These are phyloP conservation scores for sunflower (Helianthus annuus) DNA, from an alignment of 129 eudicot species.

Conservation along the genomic window DNA sequence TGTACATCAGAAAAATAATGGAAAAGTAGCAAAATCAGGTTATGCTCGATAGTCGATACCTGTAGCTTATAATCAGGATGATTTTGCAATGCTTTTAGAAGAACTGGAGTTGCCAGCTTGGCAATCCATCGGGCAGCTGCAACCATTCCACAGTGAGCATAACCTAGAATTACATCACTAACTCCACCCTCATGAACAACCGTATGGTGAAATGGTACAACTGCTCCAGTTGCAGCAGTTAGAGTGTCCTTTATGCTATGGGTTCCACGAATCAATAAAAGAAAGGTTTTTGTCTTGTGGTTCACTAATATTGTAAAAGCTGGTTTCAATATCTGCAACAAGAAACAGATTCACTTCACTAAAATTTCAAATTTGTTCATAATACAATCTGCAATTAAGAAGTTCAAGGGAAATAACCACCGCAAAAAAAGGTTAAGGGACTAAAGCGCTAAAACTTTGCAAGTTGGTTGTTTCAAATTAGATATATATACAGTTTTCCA, in stretches of 20 bases:
- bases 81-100: constrained; percentile 50
- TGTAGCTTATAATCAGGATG: constrained; percentile 82
- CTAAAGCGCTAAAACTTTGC: not conserved
- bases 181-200: constrained; percentile 93
- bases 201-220: constrained; percentile 93
- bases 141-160: constrained; percentile 98
- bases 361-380: not conserved
- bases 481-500: too few species aligned
- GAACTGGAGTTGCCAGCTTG: constrained; percentile 81
- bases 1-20: not conserved
- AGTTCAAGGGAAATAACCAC: too few species aligned
- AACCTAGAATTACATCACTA: constrained; percentile 78
- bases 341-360: not conserved
- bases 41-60: constrained; percentile 46
- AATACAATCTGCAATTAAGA: not conserved
- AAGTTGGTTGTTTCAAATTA: not conserved
- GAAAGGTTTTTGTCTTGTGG: constrained; percentile 64
- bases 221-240: constrained; percentile 99
- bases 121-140: constrained; percentile 99
- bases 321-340: constrained; percentile 92
- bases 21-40: not conserved
- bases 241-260: constrained; percentile 95
- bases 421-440: not conserved
- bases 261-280: constrained; percentile 92
- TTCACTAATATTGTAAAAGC: constrained; percentile 87